Evolutionary conservation across 2,329 filamentous ascomycete species (phyloP), one percentile per base, ranked within the genome.

Genomic region (Penicillium olsonii): DNA sequence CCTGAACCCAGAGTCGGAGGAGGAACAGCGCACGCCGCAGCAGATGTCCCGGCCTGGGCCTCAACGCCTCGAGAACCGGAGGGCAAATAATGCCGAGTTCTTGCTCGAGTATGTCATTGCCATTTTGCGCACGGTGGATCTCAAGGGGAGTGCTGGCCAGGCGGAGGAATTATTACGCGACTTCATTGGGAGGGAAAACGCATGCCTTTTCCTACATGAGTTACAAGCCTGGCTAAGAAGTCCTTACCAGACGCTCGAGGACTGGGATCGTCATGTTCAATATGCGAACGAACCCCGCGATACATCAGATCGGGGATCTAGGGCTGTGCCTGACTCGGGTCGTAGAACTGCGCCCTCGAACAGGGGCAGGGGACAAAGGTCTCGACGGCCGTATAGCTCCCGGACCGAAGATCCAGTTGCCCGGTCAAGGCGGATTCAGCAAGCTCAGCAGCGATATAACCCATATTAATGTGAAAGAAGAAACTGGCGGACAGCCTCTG

Each of bases 91-190:
- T 62, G 83, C 87, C 7, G 91, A 95, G 63, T 95, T 92, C 54
- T 70, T 96, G 10, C 79, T 96, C 9, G 89, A 95, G 63, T 96
- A 95, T 67, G 83, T 95, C 45, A 73, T 96, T 34, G 87, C 87
- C 9, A 87, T 96, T 18, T 72, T 96, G 50, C 92, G 89, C 67
- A 89, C 84, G 0, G 83, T 94, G 14, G 90, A 96, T 63, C 78
- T 92, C 4, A 90, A 90, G 69, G 88, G 84, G 4, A 89, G 87
- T 54, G 80, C 81, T 33, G 91, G 90, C 0, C 84, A 88, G 60
- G 90, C 90, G 0, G 89, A 94, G 66, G 84, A 89, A 35, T 80
- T 96, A 71, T 68, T 96, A 31, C 75, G 82, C 18, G 89, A 94
- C 41, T 94, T 91, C 56, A 64, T 96, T 4, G 91, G 91, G 0